These are phyloP conservation scores for Clathrus columnatus DNA, from an alignment of 768 basidiomycete genomes.

Conservation along the genomic window DNA sequence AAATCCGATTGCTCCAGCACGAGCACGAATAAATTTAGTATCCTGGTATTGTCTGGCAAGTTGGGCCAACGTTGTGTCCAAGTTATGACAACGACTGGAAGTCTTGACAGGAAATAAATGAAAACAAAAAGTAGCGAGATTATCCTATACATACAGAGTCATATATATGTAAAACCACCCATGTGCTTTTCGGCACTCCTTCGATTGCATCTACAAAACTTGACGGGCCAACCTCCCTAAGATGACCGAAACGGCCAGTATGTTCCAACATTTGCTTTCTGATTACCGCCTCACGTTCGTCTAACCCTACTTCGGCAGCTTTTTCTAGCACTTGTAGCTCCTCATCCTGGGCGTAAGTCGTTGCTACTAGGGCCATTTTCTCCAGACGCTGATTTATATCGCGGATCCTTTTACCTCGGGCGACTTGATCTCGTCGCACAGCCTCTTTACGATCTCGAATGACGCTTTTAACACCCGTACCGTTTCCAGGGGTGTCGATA, in stretches of 20 bases:
- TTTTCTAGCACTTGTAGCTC: constrained; percentile 40
- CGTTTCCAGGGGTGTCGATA: constrained; percentile 74
- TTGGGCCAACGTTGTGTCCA: constrained; percentile 60
- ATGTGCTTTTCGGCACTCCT: constrained; percentile 54
- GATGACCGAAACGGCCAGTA: constrained; percentile 59
- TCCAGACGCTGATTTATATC: constrained; percentile 52
- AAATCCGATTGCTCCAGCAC: constrained; percentile 71
- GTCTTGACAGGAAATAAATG: constrained; percentile 37
- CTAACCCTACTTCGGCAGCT: constrained; percentile 26
- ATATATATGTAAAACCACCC: constrained; percentile 84
- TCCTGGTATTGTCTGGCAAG: constrained; percentile 62
- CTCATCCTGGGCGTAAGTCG: constrained; percentile 73
- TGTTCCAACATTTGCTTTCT: constrained; percentile 39
- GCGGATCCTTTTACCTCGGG: constrained; percentile 42
- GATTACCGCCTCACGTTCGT: constrained; percentile 11
- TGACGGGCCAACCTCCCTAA: constrained; percentile 68
- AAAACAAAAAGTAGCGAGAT: neutral
- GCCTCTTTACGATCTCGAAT: constrained; percentile 76
- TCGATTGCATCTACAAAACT: constrained; percentile 73
- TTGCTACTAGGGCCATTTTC: constrained; percentile 47
- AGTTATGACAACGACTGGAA: constrained; percentile 58
- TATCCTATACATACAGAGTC: constrained; percentile 49
- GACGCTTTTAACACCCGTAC: constrained; percentile 85
- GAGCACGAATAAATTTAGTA: constrained; percentile 75
- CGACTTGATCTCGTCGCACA: constrained; percentile 33